A percentile compares a stretch with the other conserved stretches of the same genome.
Conservation (phyloP, 164 flowering plant species). For the Vitis labrusca region DNA sequence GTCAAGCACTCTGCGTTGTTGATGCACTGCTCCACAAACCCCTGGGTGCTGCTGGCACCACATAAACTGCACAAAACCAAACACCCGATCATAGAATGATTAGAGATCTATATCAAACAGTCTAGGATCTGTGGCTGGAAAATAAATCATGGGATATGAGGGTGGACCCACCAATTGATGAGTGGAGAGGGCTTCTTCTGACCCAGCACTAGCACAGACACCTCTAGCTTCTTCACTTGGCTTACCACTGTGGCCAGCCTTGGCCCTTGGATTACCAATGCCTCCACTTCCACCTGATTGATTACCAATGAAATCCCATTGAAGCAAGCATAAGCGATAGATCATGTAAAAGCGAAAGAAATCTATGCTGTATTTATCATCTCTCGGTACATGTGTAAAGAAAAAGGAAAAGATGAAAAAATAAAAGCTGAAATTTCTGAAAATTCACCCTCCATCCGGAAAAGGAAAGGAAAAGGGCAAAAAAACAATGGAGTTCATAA, state of each 20-base stretch:
- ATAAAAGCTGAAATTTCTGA: background rate
- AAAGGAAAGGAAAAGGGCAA: conserved; percentile 7
- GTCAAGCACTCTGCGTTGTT: conserved; percentile 74
- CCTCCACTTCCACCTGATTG: conserved; percentile 82
- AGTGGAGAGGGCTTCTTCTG: conserved; percentile 68
- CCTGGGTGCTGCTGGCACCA: conserved; percentile 52
- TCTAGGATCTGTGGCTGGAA: background rate
- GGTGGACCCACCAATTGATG: conserved; percentile 50
- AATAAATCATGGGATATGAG: background rate
- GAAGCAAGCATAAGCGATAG: background rate
- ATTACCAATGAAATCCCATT: background rate
- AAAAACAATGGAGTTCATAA: background rate
- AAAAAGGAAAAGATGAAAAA: background rate
- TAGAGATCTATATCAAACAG: background rate
- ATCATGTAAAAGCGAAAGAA: background rate
- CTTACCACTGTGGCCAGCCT: conserved; percentile 68
- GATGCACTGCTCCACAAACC: conserved; percentile 83
- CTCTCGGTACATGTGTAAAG: background rate
- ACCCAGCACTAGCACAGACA: conserved; percentile 75
- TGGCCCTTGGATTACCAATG: conserved; percentile 83
- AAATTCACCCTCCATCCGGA: background rate
- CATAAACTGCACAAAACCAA: conserved; percentile 43
- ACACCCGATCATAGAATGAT: background rate
- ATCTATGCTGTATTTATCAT: background rate
- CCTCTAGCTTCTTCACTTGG: conserved; percentile 97